A percentile compares a stretch with the other conserved stretches of the same genome.
Evolutionary conservation across 768 basidiomycete genomes (phyloP).

Genomic region (Pleurotus pulmonarius): DNA sequence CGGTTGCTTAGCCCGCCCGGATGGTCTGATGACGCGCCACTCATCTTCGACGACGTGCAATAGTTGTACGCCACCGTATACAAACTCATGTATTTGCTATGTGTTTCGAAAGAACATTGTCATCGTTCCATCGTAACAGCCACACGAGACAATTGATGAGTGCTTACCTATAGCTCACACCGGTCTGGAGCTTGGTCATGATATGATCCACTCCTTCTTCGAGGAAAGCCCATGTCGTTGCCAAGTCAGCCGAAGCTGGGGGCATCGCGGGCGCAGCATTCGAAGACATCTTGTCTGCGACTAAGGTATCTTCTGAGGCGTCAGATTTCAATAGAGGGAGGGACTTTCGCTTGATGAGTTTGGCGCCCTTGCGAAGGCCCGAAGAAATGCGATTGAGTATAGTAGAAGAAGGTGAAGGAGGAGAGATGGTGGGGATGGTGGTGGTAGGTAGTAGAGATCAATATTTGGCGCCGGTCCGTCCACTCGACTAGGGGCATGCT

Average conservation of each 20-base stretch:
- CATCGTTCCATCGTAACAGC: constrained; percentile 4
- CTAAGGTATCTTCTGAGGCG: constrained; percentile 2
- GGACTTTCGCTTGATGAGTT: constrained; percentile 9
- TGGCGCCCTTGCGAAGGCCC: constrained; percentile 6
- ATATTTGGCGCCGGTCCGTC: constrained; percentile 3
- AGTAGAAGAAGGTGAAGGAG: constrained; percentile 4
- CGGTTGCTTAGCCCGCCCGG: constrained; percentile 54
- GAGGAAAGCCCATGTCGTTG: constrained; percentile 85
- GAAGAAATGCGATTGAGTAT: constrained; percentile 4
- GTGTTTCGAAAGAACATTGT: constrained; percentile 8
- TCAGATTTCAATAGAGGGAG: constrained; percentile 1
- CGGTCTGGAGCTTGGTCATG: constrained; percentile 87
- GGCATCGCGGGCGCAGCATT: constrained; percentile 52
- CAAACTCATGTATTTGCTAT: constrained; percentile 76
- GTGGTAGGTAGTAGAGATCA: constrained; percentile 15
- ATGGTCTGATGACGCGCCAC: constrained; percentile 40
- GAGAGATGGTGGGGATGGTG: constrained; percentile 29
- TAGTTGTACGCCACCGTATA: constrained; percentile 98
- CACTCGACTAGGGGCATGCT: neutral
- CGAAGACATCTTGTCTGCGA: constrained; percentile 3
- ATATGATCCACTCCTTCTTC: constrained; percentile 89
- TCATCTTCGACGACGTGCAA: constrained; percentile 87
- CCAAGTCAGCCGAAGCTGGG: constrained; percentile 64
- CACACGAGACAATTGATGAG: constrained; percentile 4
- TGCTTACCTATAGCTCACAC: constrained; percentile 68